Conservation (phyloP, 2,329 filamentous ascomycete genomes). For the Alternaria sp. region DNA sequence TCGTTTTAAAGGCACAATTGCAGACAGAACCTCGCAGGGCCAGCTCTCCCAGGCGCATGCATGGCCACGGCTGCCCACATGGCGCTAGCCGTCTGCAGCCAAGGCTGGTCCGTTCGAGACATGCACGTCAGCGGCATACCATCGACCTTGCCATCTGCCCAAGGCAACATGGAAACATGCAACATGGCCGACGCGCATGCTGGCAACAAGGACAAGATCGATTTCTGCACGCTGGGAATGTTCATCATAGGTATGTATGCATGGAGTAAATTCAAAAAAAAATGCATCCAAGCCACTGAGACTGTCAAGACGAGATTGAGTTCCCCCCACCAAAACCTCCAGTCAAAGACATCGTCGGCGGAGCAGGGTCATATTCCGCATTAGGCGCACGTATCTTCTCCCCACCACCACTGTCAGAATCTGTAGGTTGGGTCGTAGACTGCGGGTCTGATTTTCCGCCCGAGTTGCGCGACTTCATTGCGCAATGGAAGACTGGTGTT, state of each 20-base stretch:
- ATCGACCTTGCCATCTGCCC: neutral
- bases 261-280: constrained; percentile 23
- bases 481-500: constrained; percentile 78
- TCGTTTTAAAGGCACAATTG: constrained; percentile 11
- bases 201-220: constrained; percentile 47
- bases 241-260: constrained; percentile 65
- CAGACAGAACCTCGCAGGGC: constrained; percentile 12
- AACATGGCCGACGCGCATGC: constrained; percentile 18
- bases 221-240: constrained; percentile 70
- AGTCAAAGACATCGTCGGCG: constrained; percentile 81
- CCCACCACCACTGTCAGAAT: constrained; percentile 67
- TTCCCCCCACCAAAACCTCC: constrained; percentile 74
- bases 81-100: constrained; percentile 29
- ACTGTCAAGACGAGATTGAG: constrained; percentile 82
- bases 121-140: constrained; percentile 17
- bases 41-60: constrained; percentile 8
- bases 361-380: constrained; percentile 85
- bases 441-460: constrained; percentile 85
- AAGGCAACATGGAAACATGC: constrained; percentile 6
- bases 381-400: constrained; percentile 90
- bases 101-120: constrained; percentile 15
- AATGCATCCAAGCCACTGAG: constrained; percentile 17
- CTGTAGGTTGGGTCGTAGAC: constrained; percentile 91
- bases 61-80: constrained; percentile 23
- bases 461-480: constrained; percentile 69